Conservation (phyloP, 176 grass and related monocot genomes). For the Oropetium thomaeum region DNA sequence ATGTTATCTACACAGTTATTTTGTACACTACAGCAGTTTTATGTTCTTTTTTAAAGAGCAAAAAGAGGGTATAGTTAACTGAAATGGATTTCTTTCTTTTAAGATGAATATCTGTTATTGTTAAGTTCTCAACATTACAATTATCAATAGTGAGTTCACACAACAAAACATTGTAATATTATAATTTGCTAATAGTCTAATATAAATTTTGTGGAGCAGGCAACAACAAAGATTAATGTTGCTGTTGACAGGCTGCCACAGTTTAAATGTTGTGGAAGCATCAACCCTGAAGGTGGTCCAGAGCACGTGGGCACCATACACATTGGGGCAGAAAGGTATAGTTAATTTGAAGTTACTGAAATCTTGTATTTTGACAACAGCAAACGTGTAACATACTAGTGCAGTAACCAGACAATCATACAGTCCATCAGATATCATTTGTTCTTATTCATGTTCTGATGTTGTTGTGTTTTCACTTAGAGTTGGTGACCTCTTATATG, state of each 20-base stretch:
- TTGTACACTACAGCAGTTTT: neutral
- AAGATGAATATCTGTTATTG: neutral
- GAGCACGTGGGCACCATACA: slow-evolving; percentile 97
- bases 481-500: neutral
- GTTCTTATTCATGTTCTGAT: slow-evolving; percentile 9
- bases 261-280: slow-evolving; percentile 71
- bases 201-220: slow-evolving; percentile 46
- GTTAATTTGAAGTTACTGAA: neutral
- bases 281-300: slow-evolving; percentile 57
- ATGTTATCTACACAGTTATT: neutral
- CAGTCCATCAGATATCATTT: slow-evolving; percentile 1
- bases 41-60: neutral
- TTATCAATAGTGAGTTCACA: neutral
- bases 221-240: slow-evolving; percentile 96
- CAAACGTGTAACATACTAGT: neutral
- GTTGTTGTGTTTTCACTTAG: neutral
- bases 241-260: slow-evolving; percentile 93
- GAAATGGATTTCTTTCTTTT: neutral
- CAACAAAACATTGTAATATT: slow-evolving; percentile 10
- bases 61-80: neutral
- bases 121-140: neutral
- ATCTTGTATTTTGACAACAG: neutral
- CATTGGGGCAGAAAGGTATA: slow-evolving; percentile 97
- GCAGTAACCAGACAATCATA: neutral
- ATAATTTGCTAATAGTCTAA: slow-evolving; percentile 23